These are phyloP conservation scores for Aspergillus hortae DNA, from an alignment of 2,329 filamentous ascomycete species.

Conservation along the genomic window DNA sequence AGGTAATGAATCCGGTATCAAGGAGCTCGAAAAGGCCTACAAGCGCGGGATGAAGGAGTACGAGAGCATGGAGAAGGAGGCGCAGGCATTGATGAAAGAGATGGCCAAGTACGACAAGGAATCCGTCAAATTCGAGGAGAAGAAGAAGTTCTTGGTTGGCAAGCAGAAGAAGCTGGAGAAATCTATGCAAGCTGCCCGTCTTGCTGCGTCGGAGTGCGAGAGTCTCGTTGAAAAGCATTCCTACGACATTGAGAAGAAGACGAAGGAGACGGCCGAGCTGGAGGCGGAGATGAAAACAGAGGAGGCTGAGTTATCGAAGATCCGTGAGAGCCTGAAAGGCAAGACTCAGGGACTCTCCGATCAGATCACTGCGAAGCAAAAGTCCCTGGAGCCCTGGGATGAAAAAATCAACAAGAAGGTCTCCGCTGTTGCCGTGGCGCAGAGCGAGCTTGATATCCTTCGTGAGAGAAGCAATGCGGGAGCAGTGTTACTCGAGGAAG, in stretches of 20 bases:
- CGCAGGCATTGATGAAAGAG: constrained; percentile 76
- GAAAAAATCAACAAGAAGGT: constrained; percentile 96
- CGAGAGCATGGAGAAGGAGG: constrained; percentile 76
- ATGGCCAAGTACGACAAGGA: constrained; percentile 94
- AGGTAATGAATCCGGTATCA: constrained; percentile 85
- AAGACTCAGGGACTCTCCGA: constrained; percentile 96
- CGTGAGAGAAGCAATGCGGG: constrained; percentile 86
- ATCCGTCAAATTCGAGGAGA: constrained; percentile 95
- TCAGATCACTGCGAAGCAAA: constrained; percentile 87
- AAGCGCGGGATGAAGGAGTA: constrained; percentile 79
- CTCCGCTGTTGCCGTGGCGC: constrained; percentile 87
- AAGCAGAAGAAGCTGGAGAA: constrained; percentile 97
- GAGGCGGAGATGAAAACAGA: constrained; percentile 74
- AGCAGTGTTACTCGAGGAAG: constrained; percentile 76
- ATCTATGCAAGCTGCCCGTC: constrained; percentile 71
- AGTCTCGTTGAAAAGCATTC: constrained; percentile 74
- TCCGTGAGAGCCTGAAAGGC: constrained; percentile 83
- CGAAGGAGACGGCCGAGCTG: constrained; percentile 69
- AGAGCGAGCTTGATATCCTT: constrained; percentile 90
- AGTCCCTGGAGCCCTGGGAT: constrained; percentile 91
- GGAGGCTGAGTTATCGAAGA: constrained; percentile 75
- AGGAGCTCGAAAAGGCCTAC: constrained; percentile 80
- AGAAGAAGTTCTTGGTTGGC: constrained; percentile 84
- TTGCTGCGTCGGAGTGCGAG: constrained; percentile 68
- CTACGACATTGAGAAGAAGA: constrained; percentile 73